These are phyloP conservation scores for Filobasidium floriforme DNA, from an alignment of 768 basidiomycete species.

Conservation along the genomic window DNA sequence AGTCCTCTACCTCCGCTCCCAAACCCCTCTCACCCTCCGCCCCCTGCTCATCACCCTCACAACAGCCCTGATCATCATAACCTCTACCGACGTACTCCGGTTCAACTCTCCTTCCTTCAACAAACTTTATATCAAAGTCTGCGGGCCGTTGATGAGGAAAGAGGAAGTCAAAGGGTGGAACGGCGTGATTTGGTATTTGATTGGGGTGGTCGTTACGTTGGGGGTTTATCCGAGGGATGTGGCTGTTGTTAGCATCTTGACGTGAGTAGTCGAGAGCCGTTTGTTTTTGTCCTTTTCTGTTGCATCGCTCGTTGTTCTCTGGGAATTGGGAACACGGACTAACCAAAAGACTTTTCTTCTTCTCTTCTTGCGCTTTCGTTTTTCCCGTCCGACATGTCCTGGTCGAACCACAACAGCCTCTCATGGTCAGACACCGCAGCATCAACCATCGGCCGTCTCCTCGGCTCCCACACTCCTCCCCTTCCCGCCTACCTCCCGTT, in stretches of 20 bases:
- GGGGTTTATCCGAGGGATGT: constrained; percentile 72
- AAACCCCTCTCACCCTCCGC: constrained; percentile 48
- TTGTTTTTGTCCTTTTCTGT: background rate
- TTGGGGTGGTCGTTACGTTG: constrained; percentile 73
- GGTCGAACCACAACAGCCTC: constrained; percentile 53
- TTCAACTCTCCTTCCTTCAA: constrained; percentile 61
- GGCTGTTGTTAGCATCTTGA: constrained; percentile 79
- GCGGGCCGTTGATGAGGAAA: constrained; percentile 85
- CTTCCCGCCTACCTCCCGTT: constrained; percentile 51
- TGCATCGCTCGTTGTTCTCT: constrained; percentile 12
- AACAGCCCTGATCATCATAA: constrained; percentile 59
- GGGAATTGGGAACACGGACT: too few species aligned
- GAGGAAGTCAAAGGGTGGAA: constrained; percentile 74
- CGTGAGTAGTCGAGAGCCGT: constrained; percentile 52
- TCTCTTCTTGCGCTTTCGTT: background rate
- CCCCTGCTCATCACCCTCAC: constrained; percentile 59
- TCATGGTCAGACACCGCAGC: constrained; percentile 95
- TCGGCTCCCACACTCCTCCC: constrained; percentile 60
- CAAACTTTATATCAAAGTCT: constrained; percentile 58
- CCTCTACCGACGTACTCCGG: constrained; percentile 68
- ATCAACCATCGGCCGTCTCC: constrained; percentile 82
- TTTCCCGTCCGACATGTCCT: too few species aligned
- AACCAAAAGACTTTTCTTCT: too few species aligned
- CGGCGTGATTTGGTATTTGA: constrained; percentile 84
- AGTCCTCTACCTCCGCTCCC: constrained; percentile 56